Conservation (phyloP, 2,329 filamentous ascomycete species). For the Penicillium sp. region DNA sequence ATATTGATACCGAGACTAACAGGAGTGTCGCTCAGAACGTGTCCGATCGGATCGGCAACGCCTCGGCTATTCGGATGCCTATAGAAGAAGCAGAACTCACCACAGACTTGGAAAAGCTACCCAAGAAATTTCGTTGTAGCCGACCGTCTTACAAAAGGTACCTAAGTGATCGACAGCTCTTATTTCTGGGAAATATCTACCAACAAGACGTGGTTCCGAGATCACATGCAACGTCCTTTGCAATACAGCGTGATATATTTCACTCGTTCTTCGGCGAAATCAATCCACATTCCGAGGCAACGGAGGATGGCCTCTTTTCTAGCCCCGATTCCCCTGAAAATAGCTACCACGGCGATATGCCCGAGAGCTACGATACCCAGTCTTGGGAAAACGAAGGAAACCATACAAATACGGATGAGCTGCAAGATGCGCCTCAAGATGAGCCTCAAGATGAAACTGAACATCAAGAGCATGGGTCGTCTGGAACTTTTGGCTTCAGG, state of each 20-base stretch:
- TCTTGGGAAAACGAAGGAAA: neutral
- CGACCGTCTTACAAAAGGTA: constrained; percentile 3
- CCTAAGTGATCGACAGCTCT: constrained; percentile 2
- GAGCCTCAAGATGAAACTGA: neutral
- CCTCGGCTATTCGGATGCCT: neutral
- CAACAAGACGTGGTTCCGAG: neutral
- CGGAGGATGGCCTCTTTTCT: neutral
- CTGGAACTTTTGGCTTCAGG: neutral
- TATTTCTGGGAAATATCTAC: constrained; percentile 3
- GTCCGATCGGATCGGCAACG: neutral
- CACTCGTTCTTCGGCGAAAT: constrained; percentile 4
- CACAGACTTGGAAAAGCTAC: constrained; percentile 1
- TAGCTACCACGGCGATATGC: neutral
- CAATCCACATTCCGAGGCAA: constrained; percentile 1
- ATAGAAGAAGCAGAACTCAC: constrained; percentile 5
- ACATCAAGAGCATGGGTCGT: neutral
- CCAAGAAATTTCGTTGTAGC: constrained; percentile 2
- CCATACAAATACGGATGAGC: neutral
- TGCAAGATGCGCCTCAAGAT: neutral
- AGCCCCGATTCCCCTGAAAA: neutral
- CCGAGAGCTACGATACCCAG: neutral
- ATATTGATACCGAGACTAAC: neutral
- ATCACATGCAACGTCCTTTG: neutral
- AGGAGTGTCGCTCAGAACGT: neutral
- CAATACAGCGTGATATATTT: constrained; percentile 7